Evolutionary conservation across 306 rosid species (phyloP), one percentile per base, ranked within the genome.

Genomic region (Fragaria nilgerrensis): DNA sequence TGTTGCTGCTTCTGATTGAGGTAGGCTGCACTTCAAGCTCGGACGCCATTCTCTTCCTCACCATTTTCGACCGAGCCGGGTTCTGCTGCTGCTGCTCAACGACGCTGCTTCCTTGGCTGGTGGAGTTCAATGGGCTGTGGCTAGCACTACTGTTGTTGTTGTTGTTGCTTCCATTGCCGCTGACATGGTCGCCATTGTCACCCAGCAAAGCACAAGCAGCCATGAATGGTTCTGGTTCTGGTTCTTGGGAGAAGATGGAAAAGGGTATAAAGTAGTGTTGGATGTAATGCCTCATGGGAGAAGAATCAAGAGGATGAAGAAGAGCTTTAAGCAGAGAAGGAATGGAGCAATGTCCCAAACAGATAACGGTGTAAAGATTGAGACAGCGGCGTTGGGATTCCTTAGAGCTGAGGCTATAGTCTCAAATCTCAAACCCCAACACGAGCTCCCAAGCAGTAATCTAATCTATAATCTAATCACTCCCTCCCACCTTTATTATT

Each of bases 41-140:
- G 0, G 96, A 92, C 2, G 99, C 99, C 92, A 90, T 82, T 81
- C 99, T 89, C 76, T 95, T 95, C 77, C 97, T 83, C 69, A 88
- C 83, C 84, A 92, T 84, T 56, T 92, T 91, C 47, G 55, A 23
- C 39, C 50, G 64, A 47, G 27, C 22, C 19, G 23, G 13, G 32
- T 56, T 61, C 15, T 79, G 59, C 17, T 39, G 73, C 43, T 52
- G 67, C 7, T 75, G 65, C 59, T 80, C 79, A 45, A 71, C 87
- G 1, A 77, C 84, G 68, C 80, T 67, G 76, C 81, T 80, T 39
- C 75, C 76, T 52, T 59, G 87, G 85, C 69, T 69, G 29, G 9
- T 74, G 68, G 72, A 78, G n/a, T 70, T 49, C 84, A 82, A 37
- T 22, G 20, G 82, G 43, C 11, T 77, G 47, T 61, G 47, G 70